Percentiles rank a stretch among this genome's conserved stretches.
phyloP scores from a whole-genome alignment of 2,329 filamentous ascomycete genomes.

The Cylindrodendrum hubeiense region DNA sequence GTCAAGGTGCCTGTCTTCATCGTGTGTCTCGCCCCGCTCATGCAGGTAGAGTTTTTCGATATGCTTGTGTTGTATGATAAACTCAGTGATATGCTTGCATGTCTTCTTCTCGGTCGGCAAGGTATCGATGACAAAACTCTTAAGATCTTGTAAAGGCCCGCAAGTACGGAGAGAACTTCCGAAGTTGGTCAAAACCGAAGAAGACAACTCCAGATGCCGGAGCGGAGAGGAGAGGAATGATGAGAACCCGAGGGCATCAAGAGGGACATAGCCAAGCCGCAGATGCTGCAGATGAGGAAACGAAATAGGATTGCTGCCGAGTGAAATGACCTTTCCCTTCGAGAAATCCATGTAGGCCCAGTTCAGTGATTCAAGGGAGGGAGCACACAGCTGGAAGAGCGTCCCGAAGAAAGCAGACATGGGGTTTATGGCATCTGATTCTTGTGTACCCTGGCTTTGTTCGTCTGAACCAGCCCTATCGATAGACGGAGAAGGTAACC shows the following conservation, averaged over 20 bases:
- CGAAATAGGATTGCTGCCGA: neutral
- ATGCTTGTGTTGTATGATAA: slow-evolving; percentile 3
- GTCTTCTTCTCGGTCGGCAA: neutral
- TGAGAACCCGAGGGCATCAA: neutral
- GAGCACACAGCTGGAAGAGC: slow-evolving; percentile 18
- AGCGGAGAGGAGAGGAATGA: slow-evolving; percentile 17
- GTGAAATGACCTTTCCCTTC: neutral
- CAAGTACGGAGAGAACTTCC: neutral
- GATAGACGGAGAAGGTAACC: neutral
- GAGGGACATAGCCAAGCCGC: neutral
- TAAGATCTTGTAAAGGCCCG: slow-evolving; percentile 21
- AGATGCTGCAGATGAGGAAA: slow-evolving; percentile 20
- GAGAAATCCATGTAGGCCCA: neutral
- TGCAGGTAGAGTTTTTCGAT: slow-evolving; percentile 13
- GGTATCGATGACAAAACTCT: neutral
- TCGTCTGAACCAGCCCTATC: neutral
- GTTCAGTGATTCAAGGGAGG: slow-evolving; percentile 22
- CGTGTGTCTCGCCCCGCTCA: neutral
- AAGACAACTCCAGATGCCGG: slow-evolving; percentile 4
- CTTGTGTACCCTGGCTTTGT: neutral
- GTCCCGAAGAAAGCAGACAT: slow-evolving; percentile 7
- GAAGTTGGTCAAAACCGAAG: neutral
- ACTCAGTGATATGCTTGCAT: slow-evolving; percentile 10
- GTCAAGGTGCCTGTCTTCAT: neutral
- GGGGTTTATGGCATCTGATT: neutral